These are phyloP conservation scores for Stylosanthes scabra DNA, from an alignment of 331 rosid species.

Conservation along the genomic window DNA sequence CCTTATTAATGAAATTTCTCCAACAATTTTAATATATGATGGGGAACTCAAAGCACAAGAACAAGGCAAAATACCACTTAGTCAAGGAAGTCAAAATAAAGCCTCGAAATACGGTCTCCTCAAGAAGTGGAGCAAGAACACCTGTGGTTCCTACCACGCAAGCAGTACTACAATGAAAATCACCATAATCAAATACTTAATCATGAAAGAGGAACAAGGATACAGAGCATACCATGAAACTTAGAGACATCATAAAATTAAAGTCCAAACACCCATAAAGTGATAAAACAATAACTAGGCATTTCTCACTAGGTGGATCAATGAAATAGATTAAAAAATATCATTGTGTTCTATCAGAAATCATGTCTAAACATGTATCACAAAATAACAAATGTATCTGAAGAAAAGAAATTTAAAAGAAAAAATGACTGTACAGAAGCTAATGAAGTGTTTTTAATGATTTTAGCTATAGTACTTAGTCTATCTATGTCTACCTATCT, in stretches of 20 bases:
- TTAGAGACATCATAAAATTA: background rate
- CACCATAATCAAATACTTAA: constrained; percentile 27
- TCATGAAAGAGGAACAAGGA: constrained; percentile 9
- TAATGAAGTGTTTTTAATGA: background rate
- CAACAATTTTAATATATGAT: background rate
- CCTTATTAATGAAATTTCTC: background rate
- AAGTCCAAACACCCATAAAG: background rate
- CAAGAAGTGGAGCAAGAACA: constrained; percentile 92
- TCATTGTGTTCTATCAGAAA: background rate
- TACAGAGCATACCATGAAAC: constrained; percentile 35
- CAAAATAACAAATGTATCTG: no score
- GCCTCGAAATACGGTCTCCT: constrained; percentile 93
- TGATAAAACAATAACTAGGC: background rate
- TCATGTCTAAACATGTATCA: background rate
- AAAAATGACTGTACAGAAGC: background rate
- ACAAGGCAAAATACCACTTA: constrained; percentile 65
- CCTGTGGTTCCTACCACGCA: constrained; percentile 90
- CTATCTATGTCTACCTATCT: background rate
- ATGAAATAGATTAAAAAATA: no score
- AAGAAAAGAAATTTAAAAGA: background rate
- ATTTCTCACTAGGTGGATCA: background rate
- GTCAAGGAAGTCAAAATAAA: constrained; percentile 90
- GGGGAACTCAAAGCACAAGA: background rate
- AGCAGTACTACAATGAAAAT: constrained; percentile 74
- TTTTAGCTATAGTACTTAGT: background rate